Conservation (phyloP, 2,329 filamentous ascomycete species). For the Cladophialophora yegresii region DNA sequence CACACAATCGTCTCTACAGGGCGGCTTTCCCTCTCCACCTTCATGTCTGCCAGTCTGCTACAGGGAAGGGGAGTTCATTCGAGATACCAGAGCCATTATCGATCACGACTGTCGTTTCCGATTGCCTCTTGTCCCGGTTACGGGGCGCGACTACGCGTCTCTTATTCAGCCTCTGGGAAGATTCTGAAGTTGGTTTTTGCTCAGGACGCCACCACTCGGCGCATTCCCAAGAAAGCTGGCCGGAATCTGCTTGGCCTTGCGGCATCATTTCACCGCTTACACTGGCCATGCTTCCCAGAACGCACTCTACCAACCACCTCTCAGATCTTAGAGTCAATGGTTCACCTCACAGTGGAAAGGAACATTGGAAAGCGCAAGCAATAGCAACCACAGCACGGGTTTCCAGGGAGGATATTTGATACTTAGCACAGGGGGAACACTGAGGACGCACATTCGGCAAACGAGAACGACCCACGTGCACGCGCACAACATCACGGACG, state of each 20-base stretch:
- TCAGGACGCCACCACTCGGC: background rate
- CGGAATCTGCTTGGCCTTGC: background rate
- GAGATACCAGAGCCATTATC: constrained; percentile 11
- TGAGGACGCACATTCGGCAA: constrained; percentile 12
- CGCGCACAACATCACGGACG: constrained; percentile 15
- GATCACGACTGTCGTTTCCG: constrained; percentile 26
- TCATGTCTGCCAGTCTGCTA: background rate
- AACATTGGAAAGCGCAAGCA: constrained; percentile 10
- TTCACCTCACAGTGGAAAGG: constrained; percentile 24
- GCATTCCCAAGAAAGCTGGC: background rate
- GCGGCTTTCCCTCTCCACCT: background rate
- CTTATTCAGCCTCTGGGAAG: constrained; percentile 14
- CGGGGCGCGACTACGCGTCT: constrained; percentile 3
- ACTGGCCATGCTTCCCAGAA: background rate
- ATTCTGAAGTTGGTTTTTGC: constrained; percentile 11
- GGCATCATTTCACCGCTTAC: constrained; percentile 8
- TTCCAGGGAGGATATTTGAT: constrained; percentile 18
- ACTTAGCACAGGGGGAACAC: constrained; percentile 13
- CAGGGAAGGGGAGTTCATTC: constrained; percentile 5
- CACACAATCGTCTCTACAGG: background rate
- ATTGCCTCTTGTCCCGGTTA: constrained; percentile 11
- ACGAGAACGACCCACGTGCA: constrained; percentile 16
- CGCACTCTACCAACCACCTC: background rate
- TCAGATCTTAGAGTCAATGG: constrained; percentile 6
- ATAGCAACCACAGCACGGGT: constrained; percentile 4